Evolutionary conservation across 78 protist genomes (phyloP).

Genomic region (Dictyostelium brefeldianum): DNA sequence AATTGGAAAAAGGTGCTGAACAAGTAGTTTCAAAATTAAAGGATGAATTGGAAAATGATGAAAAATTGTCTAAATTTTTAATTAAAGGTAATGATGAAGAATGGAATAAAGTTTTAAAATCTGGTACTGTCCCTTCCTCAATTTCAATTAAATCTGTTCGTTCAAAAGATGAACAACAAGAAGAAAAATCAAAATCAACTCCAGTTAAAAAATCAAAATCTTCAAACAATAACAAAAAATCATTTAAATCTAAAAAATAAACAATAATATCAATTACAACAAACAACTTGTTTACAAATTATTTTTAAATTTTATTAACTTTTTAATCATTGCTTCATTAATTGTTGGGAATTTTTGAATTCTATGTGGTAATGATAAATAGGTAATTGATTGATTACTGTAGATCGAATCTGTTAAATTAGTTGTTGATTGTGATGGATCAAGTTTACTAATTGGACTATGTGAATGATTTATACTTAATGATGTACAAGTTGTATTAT

Average conservation of each 20-base stretch:
- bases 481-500: too few relatives aligned
- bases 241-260: background rate
- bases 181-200: background rate
- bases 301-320: background rate
- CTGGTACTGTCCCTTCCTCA: slow-evolving; percentile 13
- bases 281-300: background rate
- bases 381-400: background rate
- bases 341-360: background rate
- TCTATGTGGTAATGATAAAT: background rate
- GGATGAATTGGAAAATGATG: slow-evolving; percentile 12
- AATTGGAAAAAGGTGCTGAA: slow-evolving; percentile 43
- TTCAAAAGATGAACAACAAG: slow-evolving; percentile 8
- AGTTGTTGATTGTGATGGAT: background rate
- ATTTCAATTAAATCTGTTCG: slow-evolving; percentile 5
- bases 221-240: background rate
- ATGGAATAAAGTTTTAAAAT: slow-evolving; percentile 53
- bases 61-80: background rate
- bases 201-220: too few relatives aligned
- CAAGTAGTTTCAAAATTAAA: slow-evolving; percentile 10
- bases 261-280: background rate
- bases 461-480: too few relatives aligned
- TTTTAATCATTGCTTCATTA: background rate
- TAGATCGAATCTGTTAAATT: background rate
- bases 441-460: too few relatives aligned
- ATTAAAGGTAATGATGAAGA: slow-evolving; percentile 56